A percentile compares a stretch with the other conserved stretches of the same genome.
These are phyloP conservation scores for Linum usitatissimum DNA, from an alignment of 345 rosid species.

Conservation along the genomic window DNA sequence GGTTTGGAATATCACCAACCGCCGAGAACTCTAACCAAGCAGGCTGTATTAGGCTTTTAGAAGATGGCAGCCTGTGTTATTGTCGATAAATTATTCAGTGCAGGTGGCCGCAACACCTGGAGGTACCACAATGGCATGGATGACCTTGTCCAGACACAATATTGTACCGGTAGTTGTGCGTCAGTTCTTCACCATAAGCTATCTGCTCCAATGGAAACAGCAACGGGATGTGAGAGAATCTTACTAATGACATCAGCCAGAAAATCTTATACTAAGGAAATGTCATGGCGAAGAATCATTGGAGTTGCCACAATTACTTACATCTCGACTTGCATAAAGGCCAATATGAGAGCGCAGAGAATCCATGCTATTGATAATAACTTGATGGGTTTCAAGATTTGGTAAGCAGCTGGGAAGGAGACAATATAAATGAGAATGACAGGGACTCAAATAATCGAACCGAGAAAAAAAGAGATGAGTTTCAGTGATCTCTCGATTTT, in stretches of 20 bases:
- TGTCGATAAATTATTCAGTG: constrained; percentile 15
- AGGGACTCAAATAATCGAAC: no score
- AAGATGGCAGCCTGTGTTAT: background rate
- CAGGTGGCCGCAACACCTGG: constrained; percentile 55
- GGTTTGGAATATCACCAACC: background rate
- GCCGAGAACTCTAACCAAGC: background rate
- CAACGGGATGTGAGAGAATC: no score
- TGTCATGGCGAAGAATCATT: background rate
- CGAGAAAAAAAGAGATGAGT: background rate
- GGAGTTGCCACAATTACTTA: constrained; percentile 31
- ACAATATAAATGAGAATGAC: background rate
- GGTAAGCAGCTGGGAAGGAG: constrained; percentile 60
- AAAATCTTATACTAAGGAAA: background rate
- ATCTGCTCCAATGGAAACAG: constrained; percentile 44
- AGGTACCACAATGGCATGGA: constrained; percentile 64
- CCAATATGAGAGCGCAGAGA: constrained; percentile 69
- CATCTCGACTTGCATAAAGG: constrained; percentile 77
- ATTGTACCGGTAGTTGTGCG: constrained; percentile 46
- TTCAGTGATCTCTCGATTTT: no score
- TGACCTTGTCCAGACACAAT: constrained; percentile 45
- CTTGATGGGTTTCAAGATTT: constrained; percentile 74
- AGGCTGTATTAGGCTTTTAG: background rate
- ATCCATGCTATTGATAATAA: constrained; percentile 86
- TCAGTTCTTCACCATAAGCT: constrained; percentile 82
- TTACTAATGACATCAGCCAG: no score